Evolutionary conservation across 2,329 filamentous ascomycete species (phyloP), one percentile per base, ranked within the genome.

Genomic region (Pseudogymnoascus sp.): DNA sequence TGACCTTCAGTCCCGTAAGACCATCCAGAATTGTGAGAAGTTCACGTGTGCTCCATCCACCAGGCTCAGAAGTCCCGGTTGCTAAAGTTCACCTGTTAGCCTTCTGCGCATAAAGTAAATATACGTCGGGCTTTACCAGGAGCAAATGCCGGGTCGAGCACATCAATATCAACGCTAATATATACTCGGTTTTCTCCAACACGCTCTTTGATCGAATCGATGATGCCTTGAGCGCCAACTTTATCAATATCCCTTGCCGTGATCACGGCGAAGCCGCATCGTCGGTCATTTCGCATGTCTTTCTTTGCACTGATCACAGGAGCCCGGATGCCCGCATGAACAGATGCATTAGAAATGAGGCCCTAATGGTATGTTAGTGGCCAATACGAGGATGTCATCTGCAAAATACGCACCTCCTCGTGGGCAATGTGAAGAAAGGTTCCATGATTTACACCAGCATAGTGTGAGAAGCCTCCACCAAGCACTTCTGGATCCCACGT

Each of bases 241-340:
- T 69, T 71, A 64, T 81, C 78, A 35, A 81, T 73, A 58, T 80
- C 77, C 62, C 82, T 73, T 0, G 84, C 82, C 18, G 74, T 83
- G 59, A 86, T 69, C 58, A 80, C 79, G 3, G 78, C 73, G 65
- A 86, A 87, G 1, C 84, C 83, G 65, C 83, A 86, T 9, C 78
- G 77, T 41, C 77, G 67, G 67, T 86, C 83, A 65, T 86, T 83
- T 12, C 75, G 72, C 35, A 84, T 63, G 66, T 86, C 83, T 62
- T 79, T 78, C 28, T 54, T 54, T 18, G 71, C 74, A 11, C 79
- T 76, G 7, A 73, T 66, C 1, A 84, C 68, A 0, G 82, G 81
- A 0, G 78, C 82, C 38, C 83, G 76, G 63, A 85, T 84, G 0
- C 83, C 83, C n/a, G 80, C 83, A 69, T 86, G 83, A 16, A 85